Base-by-base conservation (phyloP, 805 yeast species). In the Diddensiella santjacobensis region DNA sequence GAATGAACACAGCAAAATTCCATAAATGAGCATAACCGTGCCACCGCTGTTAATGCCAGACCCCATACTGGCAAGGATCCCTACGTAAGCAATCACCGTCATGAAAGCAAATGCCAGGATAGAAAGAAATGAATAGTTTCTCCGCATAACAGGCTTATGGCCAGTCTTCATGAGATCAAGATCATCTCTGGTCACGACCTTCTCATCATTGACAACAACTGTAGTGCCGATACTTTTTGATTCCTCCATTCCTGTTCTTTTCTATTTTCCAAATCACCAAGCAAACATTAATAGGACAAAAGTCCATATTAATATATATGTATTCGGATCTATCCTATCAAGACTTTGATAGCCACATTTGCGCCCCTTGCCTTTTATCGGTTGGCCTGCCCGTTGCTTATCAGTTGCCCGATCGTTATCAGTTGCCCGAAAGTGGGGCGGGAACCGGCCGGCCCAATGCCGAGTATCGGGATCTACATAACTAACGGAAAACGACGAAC, bases 21-120 rank as follows among this genome's bases (percentile, higher is more conserved):
- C 38, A 15, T 35, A 35, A n/a, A 35, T 35, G 8, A 35, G 38
- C 38, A 35, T 35, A n/a, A 35, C 38, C 8, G 38, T 35, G 38
- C 38, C 38, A 15, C 38, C 38, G 20, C 38, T 35, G 15, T 35
- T 35, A n/a, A 35, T 35, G 20, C 38, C 38, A 8, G 38, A 35
- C 20, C 38, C 38, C 20, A 35, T n/a, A 15, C 38, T 35, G 18
- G 38, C 38, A 13, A 35, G 20, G 18, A 35, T 35, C 20, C 38
- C 38, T 8, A 35, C 38, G 15, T 35, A 35, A 8, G 38, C 38
- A 17, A 35, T 35, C 20, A 35, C 38, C 8, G 38, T 35, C 38
- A 35, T 35, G 20, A 35, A 35, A 17, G 38, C 38, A 35, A 35
- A 35, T 15, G 38, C 38, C 15, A 35, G 38, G 18, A 35, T 35